Percentiles rank a stretch among this genome's conserved stretches.
Evolutionary conservation across 1,139 yeast species (phyloP).

Genomic region (Blastobotrys capitulatus): DNA sequence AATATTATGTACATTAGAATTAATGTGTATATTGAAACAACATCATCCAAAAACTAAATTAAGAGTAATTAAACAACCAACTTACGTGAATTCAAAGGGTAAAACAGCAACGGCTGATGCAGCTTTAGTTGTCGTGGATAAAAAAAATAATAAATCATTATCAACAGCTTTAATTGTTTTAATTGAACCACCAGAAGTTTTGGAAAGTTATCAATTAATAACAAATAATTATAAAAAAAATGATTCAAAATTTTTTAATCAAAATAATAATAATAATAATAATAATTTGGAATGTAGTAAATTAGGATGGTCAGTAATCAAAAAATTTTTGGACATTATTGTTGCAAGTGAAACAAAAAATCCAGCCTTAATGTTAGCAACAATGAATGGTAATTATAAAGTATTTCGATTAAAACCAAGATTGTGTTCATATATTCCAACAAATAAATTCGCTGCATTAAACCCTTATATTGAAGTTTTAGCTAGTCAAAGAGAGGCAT

Average conservation of each 20-base stretch:
- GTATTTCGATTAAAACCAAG: background rate
- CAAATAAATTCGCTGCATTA: background rate
- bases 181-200: background rate
- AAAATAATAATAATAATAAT: background rate
- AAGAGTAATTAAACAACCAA: background rate
- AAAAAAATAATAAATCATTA: background rate
- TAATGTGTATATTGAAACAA: background rate
- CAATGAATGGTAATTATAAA: background rate
- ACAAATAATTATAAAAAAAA: background rate
- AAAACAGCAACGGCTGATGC: background rate
- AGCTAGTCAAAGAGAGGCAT: background rate
- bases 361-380: conserved; percentile 1
- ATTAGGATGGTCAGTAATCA: background rate
- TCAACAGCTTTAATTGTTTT: background rate
- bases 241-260: background rate
- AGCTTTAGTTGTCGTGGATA: conserved; percentile 1
- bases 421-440: background rate
- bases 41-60: background rate
- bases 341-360: background rate
- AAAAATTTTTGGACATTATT: background rate
- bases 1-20: background rate
- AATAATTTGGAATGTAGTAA: background rate
- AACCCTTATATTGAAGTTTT: background rate
- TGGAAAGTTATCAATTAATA: background rate
- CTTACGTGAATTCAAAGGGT: background rate